Conservation (phyloP, 805 yeast genomes). For the Monosporozyma yasuniensis region DNA sequence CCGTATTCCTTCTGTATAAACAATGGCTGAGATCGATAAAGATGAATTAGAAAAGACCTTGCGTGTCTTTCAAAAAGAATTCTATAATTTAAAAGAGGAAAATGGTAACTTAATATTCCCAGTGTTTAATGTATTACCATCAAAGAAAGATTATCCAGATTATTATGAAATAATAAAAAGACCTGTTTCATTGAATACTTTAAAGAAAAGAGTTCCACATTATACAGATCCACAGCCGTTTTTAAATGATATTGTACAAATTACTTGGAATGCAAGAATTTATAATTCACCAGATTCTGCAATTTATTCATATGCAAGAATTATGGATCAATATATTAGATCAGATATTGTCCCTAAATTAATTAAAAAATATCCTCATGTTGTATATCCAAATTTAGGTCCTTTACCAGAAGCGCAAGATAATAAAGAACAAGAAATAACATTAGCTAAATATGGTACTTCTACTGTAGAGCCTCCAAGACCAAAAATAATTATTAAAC, state of each 20-base stretch:
- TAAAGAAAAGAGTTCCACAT: conserved; percentile 49
- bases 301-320: conserved; percentile 60
- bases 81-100: conserved; percentile 19
- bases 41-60: conserved; percentile 6
- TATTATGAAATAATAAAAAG: conserved; percentile 68
- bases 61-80: conserved; percentile 9
- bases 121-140: conserved; percentile 43
- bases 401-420: conserved; percentile 47
- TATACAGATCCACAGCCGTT: conserved; percentile 64
- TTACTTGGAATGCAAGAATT: conserved; percentile 81
- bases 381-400: conserved; percentile 47
- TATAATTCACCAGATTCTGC: conserved; percentile 65
- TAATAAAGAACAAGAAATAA: conserved; percentile 6
- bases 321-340: conserved; percentile 33
- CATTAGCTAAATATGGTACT: conserved; percentile 3
- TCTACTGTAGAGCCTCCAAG: not conserved
- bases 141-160: conserved; percentile 55
- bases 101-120: conserved; percentile 23
- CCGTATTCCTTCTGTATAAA: not conserved
- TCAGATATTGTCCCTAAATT: conserved; percentile 31
- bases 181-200: conserved; percentile 73
- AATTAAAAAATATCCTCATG: conserved; percentile 27
- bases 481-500: not conserved
- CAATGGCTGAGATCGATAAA: conserved; percentile 1
- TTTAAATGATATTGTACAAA: conserved; percentile 69